Conservation (phyloP, 495 filamentous ascomycete species). For the Podospora appendiculata region DNA sequence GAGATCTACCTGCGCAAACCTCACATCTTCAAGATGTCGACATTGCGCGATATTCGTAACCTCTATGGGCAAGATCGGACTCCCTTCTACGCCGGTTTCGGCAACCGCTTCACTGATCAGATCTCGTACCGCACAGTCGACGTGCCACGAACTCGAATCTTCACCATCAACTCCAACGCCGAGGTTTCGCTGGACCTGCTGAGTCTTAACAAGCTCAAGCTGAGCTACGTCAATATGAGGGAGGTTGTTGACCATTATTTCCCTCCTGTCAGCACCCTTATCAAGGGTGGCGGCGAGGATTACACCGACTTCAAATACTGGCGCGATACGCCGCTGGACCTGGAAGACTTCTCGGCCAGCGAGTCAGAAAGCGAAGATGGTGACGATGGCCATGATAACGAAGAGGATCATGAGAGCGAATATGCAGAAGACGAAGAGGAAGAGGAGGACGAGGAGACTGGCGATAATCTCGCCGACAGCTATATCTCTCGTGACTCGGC, state of each 20-base stretch:
- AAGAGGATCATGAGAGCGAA: slow-evolving; percentile 29
- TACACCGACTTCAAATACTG: slow-evolving; percentile 88
- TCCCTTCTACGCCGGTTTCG: slow-evolving; percentile 96
- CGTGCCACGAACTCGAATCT: slow-evolving; percentile 87
- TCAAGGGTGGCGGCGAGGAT: slow-evolving; percentile 73
- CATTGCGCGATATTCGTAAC: slow-evolving; percentile 82
- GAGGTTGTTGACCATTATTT: slow-evolving; percentile 97
- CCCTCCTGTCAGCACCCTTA: slow-evolving; percentile 67
- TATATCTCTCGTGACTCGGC: slow-evolving; percentile 51
- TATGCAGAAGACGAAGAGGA: slow-evolving; percentile 15
- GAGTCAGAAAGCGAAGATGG: slow-evolving; percentile 52
- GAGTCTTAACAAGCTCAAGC: slow-evolving; percentile 89
- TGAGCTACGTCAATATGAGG: slow-evolving; percentile 92
- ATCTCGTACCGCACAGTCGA: slow-evolving; percentile 93
- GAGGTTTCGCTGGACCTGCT: slow-evolving; percentile 91
- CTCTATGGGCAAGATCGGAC: slow-evolving; percentile 73
- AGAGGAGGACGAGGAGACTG: slow-evolving; percentile 31
- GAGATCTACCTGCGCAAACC: slow-evolving; percentile 96
- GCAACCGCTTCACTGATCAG: slow-evolving; percentile 93
- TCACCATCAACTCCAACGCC: slow-evolving; percentile 97
- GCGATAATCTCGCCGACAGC: slow-evolving; percentile 46
- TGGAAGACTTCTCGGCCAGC: slow-evolving; percentile 73
- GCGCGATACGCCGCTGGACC: slow-evolving; percentile 63
- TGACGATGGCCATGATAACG: slow-evolving; percentile 31
- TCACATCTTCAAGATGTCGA: slow-evolving; percentile 99